Conservation (phyloP, 352 stramenopile genomes). For the Discostella stelligera region DNA sequence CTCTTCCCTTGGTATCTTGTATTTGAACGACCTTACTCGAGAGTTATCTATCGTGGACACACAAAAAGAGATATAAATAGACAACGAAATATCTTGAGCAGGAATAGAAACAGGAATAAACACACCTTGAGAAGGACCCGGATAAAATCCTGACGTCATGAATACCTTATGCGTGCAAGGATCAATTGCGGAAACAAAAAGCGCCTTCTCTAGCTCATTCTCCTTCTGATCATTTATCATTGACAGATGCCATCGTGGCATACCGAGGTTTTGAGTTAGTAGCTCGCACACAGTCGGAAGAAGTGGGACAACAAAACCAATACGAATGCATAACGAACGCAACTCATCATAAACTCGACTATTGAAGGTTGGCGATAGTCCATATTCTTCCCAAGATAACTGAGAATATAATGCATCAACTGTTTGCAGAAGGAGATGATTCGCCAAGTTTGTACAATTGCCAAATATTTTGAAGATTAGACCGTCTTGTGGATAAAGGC, state of each 20-base stretch:
- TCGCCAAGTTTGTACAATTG: slow-evolving; percentile 8
- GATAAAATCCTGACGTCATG: slow-evolving; percentile 11
- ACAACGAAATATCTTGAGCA: not conserved
- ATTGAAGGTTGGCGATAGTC: slow-evolving; percentile 19
- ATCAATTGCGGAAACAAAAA: slow-evolving; percentile 48
- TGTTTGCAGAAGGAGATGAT: slow-evolving; percentile 42
- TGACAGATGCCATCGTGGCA: slow-evolving; percentile 35
- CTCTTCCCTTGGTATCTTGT: slow-evolving; percentile 43
- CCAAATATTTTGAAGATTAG: slow-evolving; percentile 32
- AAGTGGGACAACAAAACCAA: slow-evolving; percentile 33
- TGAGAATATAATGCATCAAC: slow-evolving; percentile 58
- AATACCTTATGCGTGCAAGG: slow-evolving; percentile 38
- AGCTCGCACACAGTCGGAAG: slow-evolving; percentile 25
- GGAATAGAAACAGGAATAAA: not conserved
- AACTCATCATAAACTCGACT: slow-evolving; percentile 26
- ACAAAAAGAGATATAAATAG: not conserved
- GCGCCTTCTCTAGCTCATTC: slow-evolving; percentile 14
- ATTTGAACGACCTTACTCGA: slow-evolving; percentile 22
- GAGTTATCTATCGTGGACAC: slow-evolving; percentile 10
- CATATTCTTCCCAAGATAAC: slow-evolving; percentile 44
- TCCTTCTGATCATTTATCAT: slow-evolving; percentile 34
- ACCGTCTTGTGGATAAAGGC: slow-evolving; percentile 25
- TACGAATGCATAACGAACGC: slow-evolving; percentile 26
- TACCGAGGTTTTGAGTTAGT: slow-evolving; percentile 18
- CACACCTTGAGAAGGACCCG: not conserved